Base-by-base conservation (phyloP, 2,329 filamentous ascomycete genomes). In the Talaromyces marneffei region DNA sequence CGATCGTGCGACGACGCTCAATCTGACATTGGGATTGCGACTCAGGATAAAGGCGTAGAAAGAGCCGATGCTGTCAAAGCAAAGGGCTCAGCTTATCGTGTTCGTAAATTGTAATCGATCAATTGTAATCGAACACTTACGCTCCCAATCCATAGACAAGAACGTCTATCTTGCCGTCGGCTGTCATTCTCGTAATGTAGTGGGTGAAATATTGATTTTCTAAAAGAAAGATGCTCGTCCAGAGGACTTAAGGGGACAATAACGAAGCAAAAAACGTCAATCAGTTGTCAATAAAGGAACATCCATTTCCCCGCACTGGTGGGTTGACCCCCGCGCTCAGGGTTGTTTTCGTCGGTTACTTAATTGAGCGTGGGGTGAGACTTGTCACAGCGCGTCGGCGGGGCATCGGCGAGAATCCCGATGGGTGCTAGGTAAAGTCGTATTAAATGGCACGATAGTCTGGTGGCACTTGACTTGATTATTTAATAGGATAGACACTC, bases 21-120 rank as follows among this genome's bases (percentile, higher is more conserved):
- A 62, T 4, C 71, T 72, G 8, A 80, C 75, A 23, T 70, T 71
- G 2, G 75, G 64, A 33, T 70, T 72, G 2, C 79, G 76, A 57
- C 74, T 77, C 0, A 84, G 66, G 37, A 85, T 78, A 62, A 84
- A 85, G 7, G 81, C 79, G 66, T 85, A 85, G 64, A 85, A 85
- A 2, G 81, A 83, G 29, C 83, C 83, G 57, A 85, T 84, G 0
- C 82, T 84, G 50, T 25, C 2, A n/a, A 20, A 25, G n/a, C 9
- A 3, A 25, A 16, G 7, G 4, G 39, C 4, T 40, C 3, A 18
- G 20, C n/a, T 4, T 33, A 1, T 53, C 27, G 48, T 14, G 14
- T 42, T 18, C 12, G 2, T 27, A 0, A 39, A 37, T 46, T 10
- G 7, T 5, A 1, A 12, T 18, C 0, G 4, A 2, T 14, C 3